Base-by-base conservation (phyloP, 2,329 filamentous ascomycete genomes). In the Karstenula rhodostoma region DNA sequence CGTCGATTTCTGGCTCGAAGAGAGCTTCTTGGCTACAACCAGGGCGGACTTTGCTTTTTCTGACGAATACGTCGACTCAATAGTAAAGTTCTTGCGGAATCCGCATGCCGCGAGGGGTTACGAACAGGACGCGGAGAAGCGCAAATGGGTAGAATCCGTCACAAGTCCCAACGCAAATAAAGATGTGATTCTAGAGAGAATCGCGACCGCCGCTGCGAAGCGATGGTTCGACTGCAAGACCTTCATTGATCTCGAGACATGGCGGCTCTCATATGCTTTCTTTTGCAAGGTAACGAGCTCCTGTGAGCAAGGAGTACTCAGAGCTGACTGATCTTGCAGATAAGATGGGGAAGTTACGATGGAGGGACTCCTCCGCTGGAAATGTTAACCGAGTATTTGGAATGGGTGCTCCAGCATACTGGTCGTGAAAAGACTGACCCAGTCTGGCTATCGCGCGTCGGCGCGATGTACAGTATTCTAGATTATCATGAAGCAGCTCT, bases 101-200 rank as follows among this genome's bases (percentile, higher is more conserved):
- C 40, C 63, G 9, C 60, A 67, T 37, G 60, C 57, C 9, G 49
- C 57, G 23, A 59, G 52, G 57, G 63, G 63, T 10, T 62, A 57
- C 22, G 33, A 54, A 10, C 54, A 55, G 23, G 43, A 59, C 32
- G 25, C 6, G 6, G n/a, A 64, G 29, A 64, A 62, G 32, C 44
- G 12, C n/a, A 25, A 15, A 4, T 66, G 64, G 64, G 57, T 55
- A 5, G 42, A 53, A 27, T 27, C 60, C 10, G 27, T 53, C 2
- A 49, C 49, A 9, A 49, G 37, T 4, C 46, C 56, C 0, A 35
- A 42, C 2, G 27, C 51, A 19, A 62, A 43, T 9, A 56, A 57
- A 47, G 56, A 59, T 29, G 44, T 42, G 4, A 27, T 59, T 9
- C n/a, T 62, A 12, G 57, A 57, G 37, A 40, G 48, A 25, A 17